Percentiles rank a stretch among this genome's conserved stretches.
These are phyloP conservation scores for Amoebophrya sp. DNA, from an alignment of 169 alveolate species.

Conservation along the genomic window DNA sequence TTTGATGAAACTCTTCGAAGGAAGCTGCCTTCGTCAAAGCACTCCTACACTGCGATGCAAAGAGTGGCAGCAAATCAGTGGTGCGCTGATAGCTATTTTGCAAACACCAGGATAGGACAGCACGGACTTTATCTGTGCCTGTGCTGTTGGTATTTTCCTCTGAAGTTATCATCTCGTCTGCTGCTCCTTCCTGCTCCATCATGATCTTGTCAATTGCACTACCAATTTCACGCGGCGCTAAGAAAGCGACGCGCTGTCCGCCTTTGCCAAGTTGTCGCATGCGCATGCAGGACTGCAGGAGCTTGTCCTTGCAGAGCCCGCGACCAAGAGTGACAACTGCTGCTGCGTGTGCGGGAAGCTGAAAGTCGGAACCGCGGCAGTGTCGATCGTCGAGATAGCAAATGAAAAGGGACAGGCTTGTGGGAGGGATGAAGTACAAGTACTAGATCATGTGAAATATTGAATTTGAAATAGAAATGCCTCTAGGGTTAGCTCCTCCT, in stretches of 20 bases:
- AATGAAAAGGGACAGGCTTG: no score
- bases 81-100: not conserved
- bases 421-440: no score
- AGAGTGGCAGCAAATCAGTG: not conserved
- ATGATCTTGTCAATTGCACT: not conserved
- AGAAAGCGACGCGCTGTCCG: not conserved
- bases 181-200: not conserved
- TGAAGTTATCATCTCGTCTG: not conserved
- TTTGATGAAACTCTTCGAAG: not conserved
- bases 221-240: not conserved
- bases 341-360: not conserved
- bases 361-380: not conserved
- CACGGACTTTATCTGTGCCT: not conserved
- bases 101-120: not conserved
- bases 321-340: not conserved
- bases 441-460: no score
- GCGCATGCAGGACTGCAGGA: constrained; percentile 1
- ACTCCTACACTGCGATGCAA: not conserved
- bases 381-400: not conserved
- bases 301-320: not conserved
- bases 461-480: no score
- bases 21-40: not conserved
- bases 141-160: not conserved
- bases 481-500: no score
- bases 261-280: not conserved